phyloP scores from a whole-genome alignment of 495 filamentous ascomycete genomes.

The Aspergillus mulundensis region DNA sequence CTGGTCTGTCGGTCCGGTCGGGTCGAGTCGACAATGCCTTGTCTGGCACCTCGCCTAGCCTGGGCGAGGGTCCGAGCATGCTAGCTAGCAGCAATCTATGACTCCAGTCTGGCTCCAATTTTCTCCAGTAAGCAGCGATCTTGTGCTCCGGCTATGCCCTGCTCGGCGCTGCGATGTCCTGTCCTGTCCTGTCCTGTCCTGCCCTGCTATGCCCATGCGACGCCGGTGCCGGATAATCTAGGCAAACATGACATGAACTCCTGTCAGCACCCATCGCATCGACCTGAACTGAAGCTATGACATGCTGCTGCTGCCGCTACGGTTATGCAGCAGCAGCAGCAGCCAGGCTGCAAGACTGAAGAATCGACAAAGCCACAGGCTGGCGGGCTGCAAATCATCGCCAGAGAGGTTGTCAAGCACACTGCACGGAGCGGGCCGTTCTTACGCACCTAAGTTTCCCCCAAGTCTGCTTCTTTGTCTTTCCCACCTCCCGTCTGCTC shows the following conservation, averaged over 20 bases:
- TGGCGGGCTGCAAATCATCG: neutral
- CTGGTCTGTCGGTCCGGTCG: neutral
- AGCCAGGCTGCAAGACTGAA: neutral
- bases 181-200: neutral
- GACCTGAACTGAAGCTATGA: neutral
- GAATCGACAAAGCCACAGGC: neutral
- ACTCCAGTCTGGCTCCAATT: neutral
- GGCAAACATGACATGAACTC: constrained; percentile 1
- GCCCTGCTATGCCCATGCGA: constrained; percentile 3
- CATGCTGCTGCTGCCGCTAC: neutral
- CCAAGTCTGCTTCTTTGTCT: neutral
- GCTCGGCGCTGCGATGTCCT: neutral
- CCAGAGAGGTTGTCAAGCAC: constrained; percentile 14
- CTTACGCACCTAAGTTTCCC: neutral
- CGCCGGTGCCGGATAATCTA: constrained; percentile 4
- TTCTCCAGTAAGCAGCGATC: neutral
- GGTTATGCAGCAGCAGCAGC: neutral
- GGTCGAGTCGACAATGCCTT: constrained; percentile 2
- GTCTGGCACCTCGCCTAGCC: neutral
- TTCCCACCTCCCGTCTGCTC: neutral
- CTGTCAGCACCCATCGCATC: neutral
- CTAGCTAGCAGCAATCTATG: neutral
- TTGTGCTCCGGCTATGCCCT: neutral
- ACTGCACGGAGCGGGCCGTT: constrained; percentile 25
- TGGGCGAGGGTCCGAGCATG: constrained; percentile 5